Base-by-base conservation (phyloP, 2,329 filamentous ascomycete species). In the Aspergillus aculeatinus region DNA sequence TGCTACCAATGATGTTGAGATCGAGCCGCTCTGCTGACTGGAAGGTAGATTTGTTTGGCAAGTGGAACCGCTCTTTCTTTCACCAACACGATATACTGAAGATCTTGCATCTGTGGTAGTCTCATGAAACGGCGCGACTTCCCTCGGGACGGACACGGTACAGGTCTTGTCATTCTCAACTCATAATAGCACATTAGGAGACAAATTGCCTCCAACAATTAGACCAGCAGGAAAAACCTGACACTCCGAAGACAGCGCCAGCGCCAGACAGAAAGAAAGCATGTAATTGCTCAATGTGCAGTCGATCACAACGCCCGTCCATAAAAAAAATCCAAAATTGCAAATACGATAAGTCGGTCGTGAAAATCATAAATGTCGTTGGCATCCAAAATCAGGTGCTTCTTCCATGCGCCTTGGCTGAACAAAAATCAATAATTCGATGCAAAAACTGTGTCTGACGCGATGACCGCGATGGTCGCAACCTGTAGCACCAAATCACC, bases 11-110 rank as follows among this genome's bases (percentile, higher is more conserved):
- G 9, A 19, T 11, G 51, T 62, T 49, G 50, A 63, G 27, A 23
- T 14, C 25, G 33, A 12, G 59, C 31, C 16, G 5, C n/a, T 16
- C 48, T 48, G 23, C 58, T 57, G 48, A 59, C 29, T 12, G 44
- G 16, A 5, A 39, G 59, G 0, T 63, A 92, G 90, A 95, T 74
- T 76, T 95, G 7, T 89, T 87, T 65, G 91, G 91, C 11, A 96
- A 96, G 79, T 82, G 85, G 58, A 88, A 90, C 63, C 83, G 91
- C 54, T 86, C 85, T 19, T 92, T 89, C 72, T 93, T 90, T 70
- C 82, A 90, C 65, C 83, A 87, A 16, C 83, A 94, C 70, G 88
- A 95, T 74, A 78, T 94, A 23, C 76, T 95, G 52, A 78, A 80
- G 65, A 76, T 81, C 58, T 60, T 74, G 21, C 65, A 69, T 65